A percentile compares a stretch with the other conserved stretches of the same genome.
phyloP scores from a whole-genome alignment of 176 grass and related monocot genomes.

The Stipa capillata region DNA sequence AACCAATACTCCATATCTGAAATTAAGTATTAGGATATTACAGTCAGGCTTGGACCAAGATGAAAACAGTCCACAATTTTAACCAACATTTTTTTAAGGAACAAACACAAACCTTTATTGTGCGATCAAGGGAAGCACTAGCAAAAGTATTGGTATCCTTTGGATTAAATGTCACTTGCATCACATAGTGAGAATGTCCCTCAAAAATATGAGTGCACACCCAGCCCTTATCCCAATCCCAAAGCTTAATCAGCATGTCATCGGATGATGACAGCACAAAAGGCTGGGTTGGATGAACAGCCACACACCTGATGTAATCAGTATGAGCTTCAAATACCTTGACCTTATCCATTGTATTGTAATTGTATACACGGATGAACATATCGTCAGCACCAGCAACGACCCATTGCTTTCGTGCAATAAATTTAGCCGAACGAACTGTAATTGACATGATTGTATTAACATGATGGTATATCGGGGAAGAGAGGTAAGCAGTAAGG shows the following conservation, averaged over 20 bases:
- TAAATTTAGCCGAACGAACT: slow-evolving; percentile 93
- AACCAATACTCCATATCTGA: slow-evolving; percentile 98
- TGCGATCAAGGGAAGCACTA: slow-evolving; percentile 94
- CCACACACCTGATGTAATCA: slow-evolving; percentile 95
- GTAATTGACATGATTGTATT: slow-evolving; percentile 29
- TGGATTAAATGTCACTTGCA: slow-evolving; percentile 99
- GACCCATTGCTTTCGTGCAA: slow-evolving; percentile 92
- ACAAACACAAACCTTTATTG: slow-evolving; percentile 66
- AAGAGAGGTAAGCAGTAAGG: neutral
- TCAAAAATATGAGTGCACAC: slow-evolving; percentile 98
- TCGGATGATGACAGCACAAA: slow-evolving; percentile 97
- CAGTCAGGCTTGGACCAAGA: neutral
- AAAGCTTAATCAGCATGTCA: slow-evolving; percentile 99
- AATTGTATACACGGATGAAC: slow-evolving; percentile 95
- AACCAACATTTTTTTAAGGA: neutral
- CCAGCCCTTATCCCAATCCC: slow-evolving; percentile 99
- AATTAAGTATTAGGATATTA: slow-evolving; percentile 4
- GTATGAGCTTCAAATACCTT: slow-evolving; percentile 93
- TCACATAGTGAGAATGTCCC: slow-evolving; percentile 99
- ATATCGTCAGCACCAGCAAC: slow-evolving; percentile 96
- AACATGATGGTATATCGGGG: neutral
- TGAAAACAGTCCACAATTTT: slow-evolving; percentile 1
- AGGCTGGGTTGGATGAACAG: slow-evolving; percentile 91
- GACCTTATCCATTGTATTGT: slow-evolving; percentile 96
- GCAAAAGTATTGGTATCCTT: slow-evolving; percentile 99